Evolutionary conservation across 441 rosid genomes (phyloP).

Genomic region (Breynia disticha): DNA sequence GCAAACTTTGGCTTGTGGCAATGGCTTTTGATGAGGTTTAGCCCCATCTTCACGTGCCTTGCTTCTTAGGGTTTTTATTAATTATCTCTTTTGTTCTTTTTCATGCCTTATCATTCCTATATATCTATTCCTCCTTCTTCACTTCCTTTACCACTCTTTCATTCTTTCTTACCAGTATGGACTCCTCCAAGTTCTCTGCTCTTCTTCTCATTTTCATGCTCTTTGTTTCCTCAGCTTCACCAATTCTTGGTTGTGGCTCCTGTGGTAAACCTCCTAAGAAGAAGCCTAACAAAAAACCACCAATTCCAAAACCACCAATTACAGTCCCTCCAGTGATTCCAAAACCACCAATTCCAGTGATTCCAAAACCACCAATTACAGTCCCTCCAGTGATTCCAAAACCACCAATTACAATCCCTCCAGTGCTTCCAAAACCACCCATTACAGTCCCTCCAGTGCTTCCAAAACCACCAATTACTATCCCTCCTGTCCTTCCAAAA

Average conservation of each 20-base stretch:
- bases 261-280: slow-evolving; percentile 24
- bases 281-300: slow-evolving; percentile 3
- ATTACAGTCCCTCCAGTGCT: slow-evolving; percentile 16
- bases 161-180: slow-evolving; percentile 19
- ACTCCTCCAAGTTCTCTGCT: slow-evolving; percentile 35
- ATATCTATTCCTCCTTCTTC: slow-evolving; percentile 12
- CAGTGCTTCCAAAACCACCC: slow-evolving; percentile 9
- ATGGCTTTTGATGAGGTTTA: slow-evolving; percentile 13
- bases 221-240: slow-evolving; percentile 32
- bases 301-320: slow-evolving; percentile 15
- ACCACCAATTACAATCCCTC: slow-evolving; percentile 18
- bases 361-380: slow-evolving; percentile 16
- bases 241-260: slow-evolving; percentile 30
- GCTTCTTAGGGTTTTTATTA: slow-evolving; percentile 15
- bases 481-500: slow-evolving; percentile 23
- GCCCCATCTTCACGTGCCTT: slow-evolving; percentile 47
- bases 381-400: slow-evolving; percentile 19
- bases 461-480: slow-evolving; percentile 6
- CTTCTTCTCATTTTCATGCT: slow-evolving; percentile 45
- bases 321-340: slow-evolving; percentile 16
- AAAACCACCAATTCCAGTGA: slow-evolving; percentile 12
- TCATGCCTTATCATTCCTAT: slow-evolving; percentile 22
- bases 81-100: slow-evolving; percentile 20
- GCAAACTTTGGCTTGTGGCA: slow-evolving; percentile 39
- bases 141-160: slow-evolving; percentile 3